Base-by-base conservation (phyloP, 2,329 filamentous ascomycete species). In the Claviceps spartinae region DNA sequence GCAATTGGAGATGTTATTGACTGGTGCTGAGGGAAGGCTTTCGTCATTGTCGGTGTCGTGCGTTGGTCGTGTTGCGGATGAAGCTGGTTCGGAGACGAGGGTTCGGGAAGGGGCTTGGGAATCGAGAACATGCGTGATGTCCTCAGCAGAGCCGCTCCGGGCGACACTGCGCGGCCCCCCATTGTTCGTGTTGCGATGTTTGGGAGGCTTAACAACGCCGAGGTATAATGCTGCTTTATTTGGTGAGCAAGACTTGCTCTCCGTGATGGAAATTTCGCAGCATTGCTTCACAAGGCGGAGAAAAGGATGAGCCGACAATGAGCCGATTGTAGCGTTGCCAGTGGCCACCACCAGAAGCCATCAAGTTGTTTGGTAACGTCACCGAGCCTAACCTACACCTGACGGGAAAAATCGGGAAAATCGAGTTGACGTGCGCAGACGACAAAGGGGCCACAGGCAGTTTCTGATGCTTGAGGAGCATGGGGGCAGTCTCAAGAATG, bases 91-190 rank as follows among this genome's bases (percentile, higher is more conserved):
- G 70, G 73, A 56, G 72, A 73, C 57, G 74, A 72, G 58, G 86
- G 81, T 43, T 76, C 70, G 18, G 85, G 81, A 49, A 96, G 76
- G 22, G 88, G 81, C 54, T 81, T 77, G 14, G 91, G 90, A 52
- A 97, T 75, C 24, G 90, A 85, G 71, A 97, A 97, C 60, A 97
- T 78, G 59, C 91, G 86, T 54, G 91, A 97, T 54, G 83, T 81
- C 67, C 91, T 84, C 63, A 97, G 78, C 59, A 97, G 77, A 60
- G 78, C 75, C 57, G 74, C 81, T 63, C 81, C 81, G 53, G 81
- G 81, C 57, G 81, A 81, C 61, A 81, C 59, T 53, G 62, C 60
- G 50, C 59, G 62, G 54, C 50, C 57, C 57, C 58, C 59, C 67
- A 70, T 70, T 41, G 52, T 62, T 58, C 60, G 43, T 54, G 54